Base-by-base conservation (phyloP, 345 rosid genomes). In the Brassica rapa region DNA sequence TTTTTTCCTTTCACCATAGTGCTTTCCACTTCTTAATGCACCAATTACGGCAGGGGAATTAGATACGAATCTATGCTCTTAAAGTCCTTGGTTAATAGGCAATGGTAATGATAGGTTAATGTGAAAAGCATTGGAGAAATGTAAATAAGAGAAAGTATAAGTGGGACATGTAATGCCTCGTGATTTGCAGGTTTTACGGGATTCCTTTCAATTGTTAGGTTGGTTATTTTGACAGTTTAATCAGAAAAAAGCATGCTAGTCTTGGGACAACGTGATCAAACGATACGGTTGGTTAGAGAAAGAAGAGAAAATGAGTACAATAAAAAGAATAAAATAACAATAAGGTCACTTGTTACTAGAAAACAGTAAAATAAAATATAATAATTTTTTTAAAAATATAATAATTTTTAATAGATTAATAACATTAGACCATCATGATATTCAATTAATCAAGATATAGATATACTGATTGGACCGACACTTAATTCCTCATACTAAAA, bases 171-270 rank as follows among this genome's bases (percentile, higher is more conserved):
- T 56, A 62, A 69, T 51, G 56, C 71, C 72, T 78, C 81, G 68
- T 78, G 77, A 72, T 78, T 78, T 78, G 39, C 81, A 27, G 62
- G 68, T 78, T 72, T 78, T 72, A 72, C 61, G 73, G 81, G 81
- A 72, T 78, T 71, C 81, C 67, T 77, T 53, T 72, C 59, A 41
- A 19, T 19, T 41, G 49, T 65, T 71, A 11, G 33, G 57, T 41
- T 71, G 60, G 57, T 60, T 15, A 53, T 16, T 65, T 56, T 56
- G 19, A 65, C 81, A 29, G 76, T 78, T 60, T 66, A 41, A 3
- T 27, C 30, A 27, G 30, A 27, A 27, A 27, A 27, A 27, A 53
- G 46, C 75, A 77, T 77, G 76, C 71, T 25, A 51, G 14, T 61
- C 55, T 76, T 30, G 49, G 5, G 63, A 35, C 62, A 30, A 19